Percentiles rank a stretch among this genome's conserved stretches.
phyloP scores from a whole-genome alignment of 495 filamentous ascomycete genomes.

The Penicillium antarcticum region DNA sequence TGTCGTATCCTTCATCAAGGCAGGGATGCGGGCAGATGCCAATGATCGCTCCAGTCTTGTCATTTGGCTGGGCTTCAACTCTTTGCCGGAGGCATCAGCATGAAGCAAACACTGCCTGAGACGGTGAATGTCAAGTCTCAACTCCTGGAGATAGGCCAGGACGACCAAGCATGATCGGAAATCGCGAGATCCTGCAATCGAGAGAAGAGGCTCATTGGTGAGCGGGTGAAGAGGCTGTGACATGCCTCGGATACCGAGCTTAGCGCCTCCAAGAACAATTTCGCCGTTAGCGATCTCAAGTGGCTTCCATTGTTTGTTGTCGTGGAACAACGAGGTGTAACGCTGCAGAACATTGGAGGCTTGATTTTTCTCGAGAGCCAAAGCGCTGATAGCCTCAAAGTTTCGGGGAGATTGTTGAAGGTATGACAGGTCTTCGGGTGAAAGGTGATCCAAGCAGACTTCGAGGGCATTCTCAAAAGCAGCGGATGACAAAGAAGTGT shows the following conservation, averaged over 20 bases:
- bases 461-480: conserved; percentile 26
- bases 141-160: conserved; percentile 38
- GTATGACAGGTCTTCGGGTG: conserved; percentile 45
- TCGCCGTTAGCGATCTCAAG: conserved; percentile 23
- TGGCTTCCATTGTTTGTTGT: conserved; percentile 39
- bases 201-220: conserved; percentile 40
- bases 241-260: conserved; percentile 28
- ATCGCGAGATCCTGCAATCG: conserved; percentile 23
- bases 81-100: conserved; percentile 35
- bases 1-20: conserved; percentile 64
- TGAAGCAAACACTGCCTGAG: conserved; percentile 32
- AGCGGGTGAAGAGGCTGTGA: conserved; percentile 42
- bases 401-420: conserved; percentile 35
- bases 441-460: conserved; percentile 54
- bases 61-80: conserved; percentile 57
- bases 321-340: conserved; percentile 31
- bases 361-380: conserved; percentile 8
- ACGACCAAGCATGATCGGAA: conserved; percentile 23
- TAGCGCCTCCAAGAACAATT: conserved; percentile 23
- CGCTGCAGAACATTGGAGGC: conserved; percentile 27
- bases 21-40: conserved; percentile 52
- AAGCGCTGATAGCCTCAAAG: conserved; percentile 17
- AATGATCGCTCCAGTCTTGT: conserved; percentile 68
- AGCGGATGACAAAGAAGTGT: conserved; percentile 14
- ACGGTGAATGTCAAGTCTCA: conserved; percentile 36